Evolutionary conservation across 2,329 filamentous ascomycete species (phyloP), one percentile per base, ranked within the genome.

Genomic region (Ophiostoma sp.): DNA sequence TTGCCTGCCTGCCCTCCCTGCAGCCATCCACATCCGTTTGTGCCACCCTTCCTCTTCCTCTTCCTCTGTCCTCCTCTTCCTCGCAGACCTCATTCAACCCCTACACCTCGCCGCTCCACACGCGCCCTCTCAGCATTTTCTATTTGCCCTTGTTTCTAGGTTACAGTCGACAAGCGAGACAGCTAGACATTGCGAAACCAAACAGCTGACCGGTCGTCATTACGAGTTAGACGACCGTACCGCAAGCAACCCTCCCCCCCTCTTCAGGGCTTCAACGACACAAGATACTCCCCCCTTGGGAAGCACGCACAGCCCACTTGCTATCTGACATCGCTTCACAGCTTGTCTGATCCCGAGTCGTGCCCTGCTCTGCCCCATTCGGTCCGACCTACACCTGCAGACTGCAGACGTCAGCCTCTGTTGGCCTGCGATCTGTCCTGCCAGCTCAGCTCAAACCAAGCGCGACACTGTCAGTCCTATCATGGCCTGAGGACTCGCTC

Each of bases 141-240:
- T 42, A 63, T 63, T 40, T 42, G 60, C 9, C 38, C 58, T 63
- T 40, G 38, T 27, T 63, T n/a, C 16, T 52, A n/a, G 38, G 38
- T 63, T 63, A 41, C 60, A 41, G 40, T 63, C 60, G n/a, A 42
- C 63, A 64, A 64, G 42, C 63, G 63, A 64, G 40, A 16, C 14
- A 42, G 60, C 42, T 16, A 64, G 63, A 64, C 63, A 64, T 64
- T 64, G 63, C 63, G 63, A 64, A 64, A 64, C 63, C 62, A 47
- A 8, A 44, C 42, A 45, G 8, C 62, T 12, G 40, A 62, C 16
- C n/a, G 14, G 63, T 47, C 41, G 45, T 42, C 41, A 64, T 47
- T 27, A 18, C 40, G 8, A 44, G 41, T 38, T 45, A 27, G 63
- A 44, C 42, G 41, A 42, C 42, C 14, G n/a, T 38, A 11, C 63